Evolutionary conservation across 208 protist genomes (phyloP).

Genomic region (Wallacemonas rigidus): DNA sequence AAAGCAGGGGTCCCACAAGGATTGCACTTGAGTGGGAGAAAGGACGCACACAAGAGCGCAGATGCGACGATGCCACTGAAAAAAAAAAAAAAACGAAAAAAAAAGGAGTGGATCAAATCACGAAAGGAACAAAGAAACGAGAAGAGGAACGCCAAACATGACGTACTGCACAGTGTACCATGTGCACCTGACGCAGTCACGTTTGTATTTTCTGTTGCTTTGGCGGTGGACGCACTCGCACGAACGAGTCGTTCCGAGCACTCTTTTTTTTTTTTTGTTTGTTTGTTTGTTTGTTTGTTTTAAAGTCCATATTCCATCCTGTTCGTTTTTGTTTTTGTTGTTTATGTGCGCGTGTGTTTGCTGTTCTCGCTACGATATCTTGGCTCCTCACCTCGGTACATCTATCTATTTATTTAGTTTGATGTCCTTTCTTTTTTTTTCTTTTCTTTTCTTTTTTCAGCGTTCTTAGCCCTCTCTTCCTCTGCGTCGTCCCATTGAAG

Average conservation of each 20-base stretch:
- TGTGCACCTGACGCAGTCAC: too few species aligned
- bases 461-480: not conserved
- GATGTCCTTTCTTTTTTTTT: not conserved
- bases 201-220: too few species aligned
- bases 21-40: too few species aligned
- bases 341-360: not conserved
- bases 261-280: not conserved
- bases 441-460: not conserved
- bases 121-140: not conserved
- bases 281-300: not conserved
- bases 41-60: too few species aligned
- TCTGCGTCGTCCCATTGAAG: not conserved
- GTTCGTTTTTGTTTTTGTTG: conserved; percentile 6
- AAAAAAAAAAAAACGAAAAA: not conserved
- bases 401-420: not conserved
- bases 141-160: not conserved
- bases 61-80: not conserved
- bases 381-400: too few species aligned
- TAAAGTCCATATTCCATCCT: not conserved
- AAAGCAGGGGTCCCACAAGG: too few species aligned
- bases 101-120: not conserved
- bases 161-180: too few species aligned
- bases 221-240: too few species aligned
- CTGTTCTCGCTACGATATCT: not conserved
- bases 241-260: not conserved